Percentiles rank a stretch among this genome's conserved stretches.
These are phyloP conservation scores for Hanseniaspora meyeri DNA, from an alignment of 805 yeast genomes.

Conservation along the genomic window DNA sequence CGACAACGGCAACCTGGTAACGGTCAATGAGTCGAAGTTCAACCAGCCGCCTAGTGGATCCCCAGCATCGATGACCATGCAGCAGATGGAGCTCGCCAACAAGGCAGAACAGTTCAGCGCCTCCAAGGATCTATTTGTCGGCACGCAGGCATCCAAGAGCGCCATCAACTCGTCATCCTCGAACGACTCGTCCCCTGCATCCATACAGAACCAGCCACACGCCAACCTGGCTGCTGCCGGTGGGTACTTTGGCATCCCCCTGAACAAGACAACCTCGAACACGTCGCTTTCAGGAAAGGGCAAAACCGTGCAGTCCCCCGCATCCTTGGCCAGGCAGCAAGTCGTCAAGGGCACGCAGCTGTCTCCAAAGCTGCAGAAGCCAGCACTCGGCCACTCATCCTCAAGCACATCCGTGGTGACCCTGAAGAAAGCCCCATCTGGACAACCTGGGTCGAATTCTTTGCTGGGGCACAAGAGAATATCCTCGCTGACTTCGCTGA, in stretches of 20 bases:
- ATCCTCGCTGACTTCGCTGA: conserved; percentile 6
- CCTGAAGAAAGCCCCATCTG: background rate
- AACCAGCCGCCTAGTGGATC: background rate
- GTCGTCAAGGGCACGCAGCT: background rate
- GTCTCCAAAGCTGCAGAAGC: conserved; percentile 11
- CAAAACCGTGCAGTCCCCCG: conserved; percentile 12
- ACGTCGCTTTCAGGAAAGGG: background rate
- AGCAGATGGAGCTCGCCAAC: background rate
- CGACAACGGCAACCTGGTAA: conserved; percentile 29
- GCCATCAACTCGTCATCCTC: background rate
- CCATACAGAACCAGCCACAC: conserved; percentile 15
- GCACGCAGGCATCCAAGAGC: background rate
- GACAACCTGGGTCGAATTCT: background rate
- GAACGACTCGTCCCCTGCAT: conserved; percentile 20
- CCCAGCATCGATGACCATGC: background rate
- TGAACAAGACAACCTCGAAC: conserved; percentile 15
- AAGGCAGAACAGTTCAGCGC: background rate
- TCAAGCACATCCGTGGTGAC: background rate
- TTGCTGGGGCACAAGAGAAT: conserved; percentile 9
- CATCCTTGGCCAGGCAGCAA: conserved; percentile 12
- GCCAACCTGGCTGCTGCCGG: conserved; percentile 16
- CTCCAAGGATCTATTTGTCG: background rate
- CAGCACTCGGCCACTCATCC: background rate
- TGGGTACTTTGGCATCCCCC: conserved; percentile 29
- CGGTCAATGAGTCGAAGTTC: conserved; percentile 20